Evolutionary conservation across 345 rosid species (phyloP), one percentile per base, ranked within the genome.

Genomic region (Brassica carinata): DNA sequence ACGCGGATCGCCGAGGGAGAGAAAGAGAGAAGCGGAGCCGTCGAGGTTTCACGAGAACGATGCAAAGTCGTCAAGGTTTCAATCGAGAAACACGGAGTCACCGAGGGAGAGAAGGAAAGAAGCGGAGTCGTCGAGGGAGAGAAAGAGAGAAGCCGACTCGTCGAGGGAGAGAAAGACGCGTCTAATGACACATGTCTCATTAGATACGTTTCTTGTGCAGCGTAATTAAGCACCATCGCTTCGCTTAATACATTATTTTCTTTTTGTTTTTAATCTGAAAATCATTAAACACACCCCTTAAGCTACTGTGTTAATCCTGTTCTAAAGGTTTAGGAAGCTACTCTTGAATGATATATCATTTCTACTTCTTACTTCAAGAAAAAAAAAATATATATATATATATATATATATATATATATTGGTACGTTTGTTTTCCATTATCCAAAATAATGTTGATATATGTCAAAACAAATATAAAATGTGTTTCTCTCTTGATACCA

Each of bases 371-470:
- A 59, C 63, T 58, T 58, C 5, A 14, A 34, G 7, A 34, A 6
- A 5, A 34, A 23, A 23, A 19, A 19, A n/a, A n/a, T n/a, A 19
- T 19, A 19, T 19, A 19, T 19, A 23, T 23, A 23, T 34, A 5
- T 34, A 8, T 38, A 38, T 40, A 40, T 40, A 73, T 73, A 72
- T 79, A 59, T 67, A 55, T 55, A 55, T 45, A 48, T 2, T 23
- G n/a, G 33, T 61, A 26, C 18, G n/a, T 33, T n/a, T 31, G 7
- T 61, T 65, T 8, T 33, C 8, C 9, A 34, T 36, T 66, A 36
- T 1, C 10, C 10, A n/a, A 67, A 67, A 67, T 36, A 67, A 67
- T 36, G 1, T 18, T 36, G 15, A 10, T 67, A 18, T 64, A 64
- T 31, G 23, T 64, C n/a, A 18, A 55, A 43, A 55, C 8, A 55